A percentile compares a stretch with the other conserved stretches of the same genome.
These are phyloP conservation scores for Pyrrhoderma noxium DNA, from an alignment of 1,284 basidiomycete genomes.

Conservation along the genomic window DNA sequence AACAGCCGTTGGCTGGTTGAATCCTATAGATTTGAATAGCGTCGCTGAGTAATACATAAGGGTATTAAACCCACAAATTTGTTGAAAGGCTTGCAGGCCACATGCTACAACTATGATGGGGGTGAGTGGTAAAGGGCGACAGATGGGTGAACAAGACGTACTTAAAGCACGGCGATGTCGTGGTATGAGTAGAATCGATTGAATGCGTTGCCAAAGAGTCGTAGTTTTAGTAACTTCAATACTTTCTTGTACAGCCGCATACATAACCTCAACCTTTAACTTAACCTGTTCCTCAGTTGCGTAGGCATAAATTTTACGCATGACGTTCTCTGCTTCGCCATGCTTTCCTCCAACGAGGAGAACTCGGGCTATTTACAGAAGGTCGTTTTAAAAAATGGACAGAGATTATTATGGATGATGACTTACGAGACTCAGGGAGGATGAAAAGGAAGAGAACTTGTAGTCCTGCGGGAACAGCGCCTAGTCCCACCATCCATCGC, in stretches of 20 bases:
- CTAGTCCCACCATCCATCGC: slow-evolving; percentile 81
- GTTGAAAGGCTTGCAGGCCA: slow-evolving; percentile 77
- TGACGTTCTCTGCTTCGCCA: slow-evolving; percentile 42
- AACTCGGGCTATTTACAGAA: slow-evolving; percentile 49
- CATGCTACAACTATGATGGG: slow-evolving; percentile 72
- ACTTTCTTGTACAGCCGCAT: slow-evolving; percentile 54
- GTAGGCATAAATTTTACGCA: slow-evolving; percentile 59
- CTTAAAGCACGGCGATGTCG: slow-evolving; percentile 65
- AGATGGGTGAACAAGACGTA: slow-evolving; percentile 36
- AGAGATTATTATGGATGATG: background rate
- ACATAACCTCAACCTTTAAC: slow-evolving; percentile 58
- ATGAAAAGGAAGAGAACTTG: slow-evolving; percentile 58
- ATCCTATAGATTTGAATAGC: slow-evolving; percentile 74
- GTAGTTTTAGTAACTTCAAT: slow-evolving; percentile 56
- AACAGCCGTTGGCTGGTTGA: slow-evolving; percentile 73
- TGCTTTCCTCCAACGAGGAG: slow-evolving; percentile 51
- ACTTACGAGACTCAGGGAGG: slow-evolving; percentile 72
- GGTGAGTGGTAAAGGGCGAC: no score
- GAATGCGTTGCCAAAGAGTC: slow-evolving; percentile 49
- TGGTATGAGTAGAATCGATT: slow-evolving; percentile 48
- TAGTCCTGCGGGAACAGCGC: slow-evolving; percentile 57
- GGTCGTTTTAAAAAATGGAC: background rate
- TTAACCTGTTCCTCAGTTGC: slow-evolving; percentile 60
- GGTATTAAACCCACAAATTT: slow-evolving; percentile 65
- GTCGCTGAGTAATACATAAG: slow-evolving; percentile 76